These are phyloP conservation scores for Botrytis squamosa DNA, from an alignment of 2,329 filamentous ascomycete species.

Conservation along the genomic window DNA sequence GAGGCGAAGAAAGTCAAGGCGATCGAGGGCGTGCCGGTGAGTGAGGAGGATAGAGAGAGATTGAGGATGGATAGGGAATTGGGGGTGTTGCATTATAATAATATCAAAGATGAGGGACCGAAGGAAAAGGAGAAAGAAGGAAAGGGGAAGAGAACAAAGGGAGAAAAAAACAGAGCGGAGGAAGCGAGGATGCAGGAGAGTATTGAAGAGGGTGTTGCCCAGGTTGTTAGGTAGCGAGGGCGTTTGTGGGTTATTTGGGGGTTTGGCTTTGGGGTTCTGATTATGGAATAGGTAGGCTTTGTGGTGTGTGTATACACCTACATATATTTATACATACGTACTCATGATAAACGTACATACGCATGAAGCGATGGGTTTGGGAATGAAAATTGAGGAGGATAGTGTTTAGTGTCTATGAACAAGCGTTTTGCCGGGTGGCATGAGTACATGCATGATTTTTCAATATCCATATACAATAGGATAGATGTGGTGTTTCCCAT, in stretches of 20 bases:
- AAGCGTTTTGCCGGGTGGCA: not conserved
- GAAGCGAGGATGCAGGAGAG: not conserved
- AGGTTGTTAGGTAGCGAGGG: not conserved
- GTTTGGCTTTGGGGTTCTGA: not conserved
- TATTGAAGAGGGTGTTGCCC: not conserved
- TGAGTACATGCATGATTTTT: not conserved
- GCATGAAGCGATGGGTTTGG: not conserved
- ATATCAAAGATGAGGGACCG: slow-evolving; percentile 52
- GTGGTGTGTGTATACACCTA: not conserved
- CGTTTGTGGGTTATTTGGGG: not conserved
- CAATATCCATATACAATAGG: not conserved
- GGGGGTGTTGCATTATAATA: slow-evolving; percentile 60
- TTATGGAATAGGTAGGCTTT: not conserved
- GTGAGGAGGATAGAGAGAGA: slow-evolving; percentile 52
- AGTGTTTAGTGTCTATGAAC: not conserved
- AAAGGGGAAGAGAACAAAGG: slow-evolving; percentile 20
- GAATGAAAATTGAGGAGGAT: not conserved
- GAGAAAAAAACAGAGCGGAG: not conserved
- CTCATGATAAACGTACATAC: not conserved
- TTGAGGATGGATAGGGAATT: slow-evolving; percentile 53
- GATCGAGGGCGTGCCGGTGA: slow-evolving; percentile 68
- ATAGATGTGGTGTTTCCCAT: not conserved
- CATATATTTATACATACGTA: not conserved
- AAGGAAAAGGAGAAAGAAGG: slow-evolving; percentile 42
- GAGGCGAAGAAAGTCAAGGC: slow-evolving; percentile 72